Evolutionary conservation across 1,284 basidiomycete genomes (phyloP), one percentile per base, ranked within the genome.

Genomic region (Flammula alnicola): DNA sequence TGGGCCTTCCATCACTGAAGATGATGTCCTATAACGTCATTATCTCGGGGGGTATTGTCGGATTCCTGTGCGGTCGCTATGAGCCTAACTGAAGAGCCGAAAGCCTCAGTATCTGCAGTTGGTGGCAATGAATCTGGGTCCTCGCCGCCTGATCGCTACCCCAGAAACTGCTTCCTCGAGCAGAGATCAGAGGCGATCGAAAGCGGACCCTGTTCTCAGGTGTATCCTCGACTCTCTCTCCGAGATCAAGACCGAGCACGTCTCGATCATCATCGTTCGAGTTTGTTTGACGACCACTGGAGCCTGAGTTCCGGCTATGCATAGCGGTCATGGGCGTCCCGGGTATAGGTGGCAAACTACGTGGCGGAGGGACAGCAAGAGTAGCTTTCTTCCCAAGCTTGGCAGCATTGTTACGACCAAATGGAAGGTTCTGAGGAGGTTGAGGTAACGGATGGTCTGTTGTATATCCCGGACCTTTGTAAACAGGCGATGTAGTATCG

Each of bases 161-260:
- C 5, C 20, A 14, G 23, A 30, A 31, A 20, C 43, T 45, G 22
- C 36, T 46, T 17, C 25, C 44, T 30, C 43, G 32, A 1, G 41
- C 51, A 20, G 51, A 52, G 12, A 48, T 29, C 16, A 52, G 32
- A 16, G 51, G 51, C 12, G 51, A 52, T 3, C 51, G 40, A 17
- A 52, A 47, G n/a, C 36, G 45, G 23, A 52, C 51, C 10, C 20
- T 36, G 14, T 39, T 29, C 10, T 49, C 42, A 20, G n/a, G 26
- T 17, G 10, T 17, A 29, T 35, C 40, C 27, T 33, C n/a, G n/a
- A n/a, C 27, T n/a, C 12, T 20, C 8, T 16, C 29, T 17, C 19
- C 32, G 5, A 33, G 29, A 16, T 16, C n/a, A 11, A 37, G 29
- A 17, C 48, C 26, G 16, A 31, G 33, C 6, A 14, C 17, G 5